Percentiles rank a stretch among this genome's conserved stretches.
phyloP scores from a whole-genome alignment of 768 basidiomycete species.

The Boletus eberwhitei region DNA sequence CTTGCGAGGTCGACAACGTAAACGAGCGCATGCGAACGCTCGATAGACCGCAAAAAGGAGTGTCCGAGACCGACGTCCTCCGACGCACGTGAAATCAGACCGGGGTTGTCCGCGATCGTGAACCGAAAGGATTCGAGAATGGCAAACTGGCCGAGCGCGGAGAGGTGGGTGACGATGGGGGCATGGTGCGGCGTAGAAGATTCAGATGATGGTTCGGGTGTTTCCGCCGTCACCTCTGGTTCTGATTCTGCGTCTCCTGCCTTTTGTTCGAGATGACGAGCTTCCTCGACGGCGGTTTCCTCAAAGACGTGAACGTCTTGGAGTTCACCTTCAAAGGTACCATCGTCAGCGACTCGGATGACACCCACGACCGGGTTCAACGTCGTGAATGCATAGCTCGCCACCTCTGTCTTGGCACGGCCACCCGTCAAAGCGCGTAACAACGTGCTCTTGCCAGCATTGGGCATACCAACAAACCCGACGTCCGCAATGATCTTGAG shows the following conservation, averaged over 20 bases:
- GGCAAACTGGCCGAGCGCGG: constrained; percentile 46
- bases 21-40: constrained; percentile 83
- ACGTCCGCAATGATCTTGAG: constrained; percentile 93
- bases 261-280: constrained; percentile 38
- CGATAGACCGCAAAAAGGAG: constrained; percentile 89
- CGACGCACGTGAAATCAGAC: constrained; percentile 79
- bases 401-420: constrained; percentile 79
- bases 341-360: constrained; percentile 78
- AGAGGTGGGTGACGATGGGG: constrained; percentile 4
- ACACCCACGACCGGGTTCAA: constrained; percentile 92
- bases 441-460: constrained; percentile 90
- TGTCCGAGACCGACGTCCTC: constrained; percentile 92
- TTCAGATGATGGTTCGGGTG: not conserved
- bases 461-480: constrained; percentile 95
- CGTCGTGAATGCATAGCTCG: constrained; percentile 92
- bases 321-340: constrained; percentile 64
- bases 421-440: constrained; percentile 87
- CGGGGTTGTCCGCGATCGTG: constrained; percentile 96
- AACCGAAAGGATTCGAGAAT: constrained; percentile 78
- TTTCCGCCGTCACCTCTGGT: not conserved
- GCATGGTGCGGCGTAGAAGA: not conserved
- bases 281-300: constrained; percentile 60
- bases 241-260: constrained; percentile 28
- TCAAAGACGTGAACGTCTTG: constrained; percentile 53
- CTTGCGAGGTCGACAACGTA: constrained; percentile 89